Base-by-base conservation (phyloP, 2,329 filamentous ascomycete genomes). In the Hypoxylon sp. region DNA sequence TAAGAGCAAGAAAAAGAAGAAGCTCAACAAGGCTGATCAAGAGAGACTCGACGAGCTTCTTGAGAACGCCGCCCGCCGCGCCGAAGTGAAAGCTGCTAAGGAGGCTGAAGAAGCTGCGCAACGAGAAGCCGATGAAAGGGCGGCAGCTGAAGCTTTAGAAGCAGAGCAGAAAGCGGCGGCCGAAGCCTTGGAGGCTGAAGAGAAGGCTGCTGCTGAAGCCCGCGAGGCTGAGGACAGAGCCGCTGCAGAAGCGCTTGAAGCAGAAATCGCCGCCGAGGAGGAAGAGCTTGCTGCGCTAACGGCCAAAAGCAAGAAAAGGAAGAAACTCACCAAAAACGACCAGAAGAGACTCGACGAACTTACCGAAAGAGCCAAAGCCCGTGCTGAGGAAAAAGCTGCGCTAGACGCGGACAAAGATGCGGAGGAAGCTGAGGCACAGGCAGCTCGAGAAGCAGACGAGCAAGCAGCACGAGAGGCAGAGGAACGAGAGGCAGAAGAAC, bases 261-360 rank as follows among this genome's bases (percentile, higher is more conserved):
- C 66, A 21, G 71, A 71, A 61, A 69, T 71, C 27, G 65, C 58
- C 2, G 68, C 57, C 3, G 71, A 73, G 55, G 69, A 70, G 50
- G 64, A 29, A 1, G 75, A 79, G 68, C 75, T 71, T 68, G 65
- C 54, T 7, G 32, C 46, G 25, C 63, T 73, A 5, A 67, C 65
- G 8, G 51, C 77, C 48, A 80, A 78, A 70, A 76, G 79, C 45
- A 76, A 79, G 63, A 73, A 68, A 47, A 70, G 77, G 58, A 71
- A 77, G 57, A 81, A 80, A 69, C 74, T 81, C 14, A 70, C 79
- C 55, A 75, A 79, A 68, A 77, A 74, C 60, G 79, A 80, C 45
- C 74, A 70, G 50, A 64, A 41, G 45, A 67, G 71, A 27, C 59
- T 72, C 21, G 66, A 73, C 19, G 65, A 72, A n/a, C 63, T 73